Evolutionary conservation across 768 basidiomycete genomes (phyloP).

Genomic region (Guyanaporus albipodus): DNA sequence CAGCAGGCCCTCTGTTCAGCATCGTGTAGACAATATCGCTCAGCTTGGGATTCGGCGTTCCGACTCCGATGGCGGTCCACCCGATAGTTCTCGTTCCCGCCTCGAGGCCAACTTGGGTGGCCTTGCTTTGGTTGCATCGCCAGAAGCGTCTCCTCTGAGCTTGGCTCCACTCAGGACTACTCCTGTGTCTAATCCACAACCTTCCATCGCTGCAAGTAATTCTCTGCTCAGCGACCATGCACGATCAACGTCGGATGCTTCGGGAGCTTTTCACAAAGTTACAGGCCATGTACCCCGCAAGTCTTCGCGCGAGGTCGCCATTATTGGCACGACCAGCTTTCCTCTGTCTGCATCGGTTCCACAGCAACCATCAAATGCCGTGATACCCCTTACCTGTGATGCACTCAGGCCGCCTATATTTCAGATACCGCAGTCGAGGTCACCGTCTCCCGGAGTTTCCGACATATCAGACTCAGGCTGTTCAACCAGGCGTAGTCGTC

Average conservation of each 20-base stretch:
- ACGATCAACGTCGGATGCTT: constrained; percentile 49
- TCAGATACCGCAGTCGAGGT: constrained; percentile 36
- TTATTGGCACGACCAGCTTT: constrained; percentile 44
- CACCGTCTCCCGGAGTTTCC: constrained; percentile 28
- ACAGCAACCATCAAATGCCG: constrained; percentile 28
- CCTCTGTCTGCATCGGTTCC: constrained; percentile 25
- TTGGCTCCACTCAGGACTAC: constrained; percentile 52
- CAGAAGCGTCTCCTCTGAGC: constrained; percentile 54
- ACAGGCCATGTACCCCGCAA: constrained; percentile 40
- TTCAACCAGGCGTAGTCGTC: constrained; percentile 25
- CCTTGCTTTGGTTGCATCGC: constrained; percentile 68
- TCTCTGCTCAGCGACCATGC: constrained; percentile 29
- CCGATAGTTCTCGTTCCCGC: constrained; percentile 34
- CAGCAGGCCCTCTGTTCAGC: constrained; percentile 19
- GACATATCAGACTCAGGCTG: constrained; percentile 33
- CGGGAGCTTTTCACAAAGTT: constrained; percentile 26
- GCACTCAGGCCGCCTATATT: constrained; percentile 36
- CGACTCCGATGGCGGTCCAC: constrained; percentile 28
- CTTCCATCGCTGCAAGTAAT: constrained; percentile 15
- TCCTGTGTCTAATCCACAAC: constrained; percentile 32
- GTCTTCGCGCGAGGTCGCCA: constrained; percentile 47
- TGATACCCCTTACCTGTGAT: constrained; percentile 25
- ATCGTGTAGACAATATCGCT: constrained; percentile 24
- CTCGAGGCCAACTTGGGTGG: constrained; percentile 37
- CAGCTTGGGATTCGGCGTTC: constrained; percentile 11